These are phyloP conservation scores for Mentha longifolia DNA, from an alignment of 257 asterid species.

Conservation along the genomic window DNA sequence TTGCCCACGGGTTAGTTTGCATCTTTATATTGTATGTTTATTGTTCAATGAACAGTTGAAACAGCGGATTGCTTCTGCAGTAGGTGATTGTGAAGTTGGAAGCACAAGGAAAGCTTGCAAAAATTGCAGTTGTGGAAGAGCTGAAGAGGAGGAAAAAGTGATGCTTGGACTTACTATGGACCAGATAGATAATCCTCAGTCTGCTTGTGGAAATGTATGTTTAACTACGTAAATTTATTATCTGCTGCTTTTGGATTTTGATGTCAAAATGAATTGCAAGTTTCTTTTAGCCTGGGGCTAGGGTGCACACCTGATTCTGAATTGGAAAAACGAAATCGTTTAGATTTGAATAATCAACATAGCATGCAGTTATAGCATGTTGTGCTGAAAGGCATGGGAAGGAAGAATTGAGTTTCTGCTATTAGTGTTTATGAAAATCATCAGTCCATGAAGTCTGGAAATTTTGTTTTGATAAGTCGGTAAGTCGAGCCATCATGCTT, in stretches of 20 bases:
- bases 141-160: slow-evolving; percentile 90
- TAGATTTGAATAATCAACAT: background rate
- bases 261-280: background rate
- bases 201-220: slow-evolving; percentile 96
- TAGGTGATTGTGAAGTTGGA: slow-evolving; percentile 90
- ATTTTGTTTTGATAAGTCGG: background rate
- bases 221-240: background rate
- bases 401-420: background rate
- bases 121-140: slow-evolving; percentile 78
- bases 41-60: slow-evolving; percentile 19
- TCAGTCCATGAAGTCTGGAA: background rate
- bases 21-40: slow-evolving; percentile 1
- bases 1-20: slow-evolving; percentile 63
- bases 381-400: background rate
- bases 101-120: slow-evolving; percentile 79
- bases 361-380: background rate
- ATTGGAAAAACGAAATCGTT: background rate
- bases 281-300: background rate
- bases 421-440: background rate
- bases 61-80: slow-evolving; percentile 24
- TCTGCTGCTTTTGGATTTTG: background rate
- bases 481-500: slow-evolving; percentile 9
- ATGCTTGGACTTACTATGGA: slow-evolving; percentile 81
- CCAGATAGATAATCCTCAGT: slow-evolving; percentile 81
- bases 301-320: background rate